Evolutionary conservation across 2,329 filamentous ascomycete species (phyloP).

Genomic region (Alternaria gaisen): DNA sequence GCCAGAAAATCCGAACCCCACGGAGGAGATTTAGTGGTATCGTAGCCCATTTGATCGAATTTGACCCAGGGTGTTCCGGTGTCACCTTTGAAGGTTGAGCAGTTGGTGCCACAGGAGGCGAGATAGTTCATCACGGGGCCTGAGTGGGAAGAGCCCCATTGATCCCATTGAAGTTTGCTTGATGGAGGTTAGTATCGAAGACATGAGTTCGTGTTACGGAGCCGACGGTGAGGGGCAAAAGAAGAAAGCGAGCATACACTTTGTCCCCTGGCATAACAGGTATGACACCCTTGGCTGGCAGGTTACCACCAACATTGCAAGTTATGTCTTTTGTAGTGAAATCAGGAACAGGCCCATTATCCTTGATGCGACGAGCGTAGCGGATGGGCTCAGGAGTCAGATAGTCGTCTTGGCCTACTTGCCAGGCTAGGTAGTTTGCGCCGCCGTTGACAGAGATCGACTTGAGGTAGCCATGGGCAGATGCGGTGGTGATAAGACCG

Average conservation of each 20-base stretch:
- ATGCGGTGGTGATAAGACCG: background rate
- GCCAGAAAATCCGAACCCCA: constrained; percentile 51
- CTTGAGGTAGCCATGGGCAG: constrained; percentile 23
- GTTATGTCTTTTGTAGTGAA: constrained; percentile 30
- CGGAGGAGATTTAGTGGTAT: constrained; percentile 36
- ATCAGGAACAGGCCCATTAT: constrained; percentile 28
- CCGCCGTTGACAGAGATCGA: constrained; percentile 24
- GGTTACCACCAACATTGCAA: constrained; percentile 36
- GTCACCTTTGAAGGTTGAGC: constrained; percentile 46
- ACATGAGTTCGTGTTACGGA: background rate
- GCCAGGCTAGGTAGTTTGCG: constrained; percentile 25
- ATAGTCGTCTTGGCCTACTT: constrained; percentile 26
- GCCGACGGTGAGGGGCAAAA: background rate
- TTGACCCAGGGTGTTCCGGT: constrained; percentile 51
- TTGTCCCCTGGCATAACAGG: constrained; percentile 33
- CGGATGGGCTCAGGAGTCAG: constrained; percentile 25
- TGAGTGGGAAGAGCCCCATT: constrained; percentile 42
- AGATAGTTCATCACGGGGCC: constrained; percentile 52
- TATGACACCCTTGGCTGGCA: constrained; percentile 29
- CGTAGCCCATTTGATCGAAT: constrained; percentile 50
- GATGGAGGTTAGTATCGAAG: background rate
- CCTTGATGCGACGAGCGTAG: constrained; percentile 26
- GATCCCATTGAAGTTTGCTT: constrained; percentile 48
- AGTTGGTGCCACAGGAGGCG: constrained; percentile 46
- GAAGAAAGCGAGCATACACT: constrained; percentile 22